A percentile compares a stretch with the other conserved stretches of the same genome.
phyloP scores from a whole-genome alignment of 495 filamentous ascomycete species.

The Hypomontagnella monticulosa region DNA sequence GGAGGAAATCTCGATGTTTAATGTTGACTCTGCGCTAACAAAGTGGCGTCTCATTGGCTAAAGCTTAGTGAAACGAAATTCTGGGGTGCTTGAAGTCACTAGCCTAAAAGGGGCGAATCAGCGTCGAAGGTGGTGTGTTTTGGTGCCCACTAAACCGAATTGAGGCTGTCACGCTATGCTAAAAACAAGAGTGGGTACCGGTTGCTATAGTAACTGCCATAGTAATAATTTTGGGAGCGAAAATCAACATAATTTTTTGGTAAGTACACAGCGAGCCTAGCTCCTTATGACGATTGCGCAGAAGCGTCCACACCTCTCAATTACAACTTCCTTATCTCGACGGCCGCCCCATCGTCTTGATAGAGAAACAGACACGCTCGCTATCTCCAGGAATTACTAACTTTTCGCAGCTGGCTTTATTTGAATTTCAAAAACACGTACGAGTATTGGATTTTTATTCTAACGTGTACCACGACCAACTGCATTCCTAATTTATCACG shows the following conservation, averaged over 20 bases:
- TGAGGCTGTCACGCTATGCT: slow-evolving; percentile 18
- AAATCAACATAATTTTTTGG: slow-evolving; percentile 36
- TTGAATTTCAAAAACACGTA: slow-evolving; percentile 4
- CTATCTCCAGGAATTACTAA: neutral
- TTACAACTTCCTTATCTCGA: slow-evolving; percentile 18
- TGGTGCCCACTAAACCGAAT: slow-evolving; percentile 12
- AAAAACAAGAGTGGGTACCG: slow-evolving; percentile 19
- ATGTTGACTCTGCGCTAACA: slow-evolving; percentile 1
- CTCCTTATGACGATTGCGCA: slow-evolving; percentile 35
- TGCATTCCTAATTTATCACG: neutral
- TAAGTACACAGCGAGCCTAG: slow-evolving; percentile 8
- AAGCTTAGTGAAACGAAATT: slow-evolving; percentile 17
- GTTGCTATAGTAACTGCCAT: slow-evolving; percentile 32
- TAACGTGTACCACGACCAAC: neutral
- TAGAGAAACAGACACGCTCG: slow-evolving; percentile 11
- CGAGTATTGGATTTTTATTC: neutral
- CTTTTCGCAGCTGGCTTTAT: slow-evolving; percentile 11
- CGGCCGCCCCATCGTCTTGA: neutral
- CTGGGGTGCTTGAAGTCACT: slow-evolving; percentile 22
- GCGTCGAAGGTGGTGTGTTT: slow-evolving; percentile 4
- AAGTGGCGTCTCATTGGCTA: slow-evolving; percentile 9
- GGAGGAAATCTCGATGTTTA: slow-evolving; percentile 1
- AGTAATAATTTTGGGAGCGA: neutral
- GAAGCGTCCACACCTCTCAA: neutral
- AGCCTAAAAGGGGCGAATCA: slow-evolving; percentile 6